phyloP scores from a whole-genome alignment of 345 rosid genomes.

The Eutrema yunnanense region DNA sequence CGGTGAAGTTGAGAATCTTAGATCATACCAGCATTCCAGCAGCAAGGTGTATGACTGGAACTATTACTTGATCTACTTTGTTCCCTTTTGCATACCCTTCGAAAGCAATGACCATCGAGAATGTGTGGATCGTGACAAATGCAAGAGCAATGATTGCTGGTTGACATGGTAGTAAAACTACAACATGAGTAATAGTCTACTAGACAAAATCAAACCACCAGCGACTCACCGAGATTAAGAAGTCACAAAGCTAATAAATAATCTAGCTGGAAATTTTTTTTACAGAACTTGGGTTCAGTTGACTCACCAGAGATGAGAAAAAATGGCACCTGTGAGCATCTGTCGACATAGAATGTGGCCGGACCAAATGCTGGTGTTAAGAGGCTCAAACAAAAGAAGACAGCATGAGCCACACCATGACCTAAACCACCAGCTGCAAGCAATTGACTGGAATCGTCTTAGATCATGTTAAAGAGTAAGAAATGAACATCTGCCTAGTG shows the following conservation, averaged over 20 bases:
- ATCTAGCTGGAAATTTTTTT: background rate
- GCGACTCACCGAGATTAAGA: slow-evolving; percentile 3
- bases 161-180: slow-evolving; percentile 21
- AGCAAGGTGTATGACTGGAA: slow-evolving; percentile 71
- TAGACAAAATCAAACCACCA: background rate
- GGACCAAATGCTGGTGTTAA: slow-evolving; percentile 96
- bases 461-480: slow-evolving; percentile 18
- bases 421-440: slow-evolving; percentile 99
- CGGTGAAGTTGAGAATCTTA: background rate
- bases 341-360: slow-evolving; percentile 72
- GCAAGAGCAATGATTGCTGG: slow-evolving; percentile 92
- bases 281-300: background rate
- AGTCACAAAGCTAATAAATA: background rate
- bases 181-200: slow-evolving; percentile 11
- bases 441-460: slow-evolving; percentile 25
- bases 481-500: background rate
- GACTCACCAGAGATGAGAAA: slow-evolving; percentile 90
- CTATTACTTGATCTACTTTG: slow-evolving; percentile 73
- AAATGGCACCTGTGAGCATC: slow-evolving; percentile 78
- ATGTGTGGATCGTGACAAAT: slow-evolving; percentile 85
- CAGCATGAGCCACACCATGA: slow-evolving; percentile 97
- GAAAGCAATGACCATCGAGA: slow-evolving; percentile 95
- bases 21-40: slow-evolving; percentile 81
- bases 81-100: slow-evolving; percentile 87
- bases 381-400: slow-evolving; percentile 92